Percentiles rank a stretch among this genome's conserved stretches.
Conservation (phyloP, 2,329 filamentous ascomycete species). For the Aspergillus sergii region DNA sequence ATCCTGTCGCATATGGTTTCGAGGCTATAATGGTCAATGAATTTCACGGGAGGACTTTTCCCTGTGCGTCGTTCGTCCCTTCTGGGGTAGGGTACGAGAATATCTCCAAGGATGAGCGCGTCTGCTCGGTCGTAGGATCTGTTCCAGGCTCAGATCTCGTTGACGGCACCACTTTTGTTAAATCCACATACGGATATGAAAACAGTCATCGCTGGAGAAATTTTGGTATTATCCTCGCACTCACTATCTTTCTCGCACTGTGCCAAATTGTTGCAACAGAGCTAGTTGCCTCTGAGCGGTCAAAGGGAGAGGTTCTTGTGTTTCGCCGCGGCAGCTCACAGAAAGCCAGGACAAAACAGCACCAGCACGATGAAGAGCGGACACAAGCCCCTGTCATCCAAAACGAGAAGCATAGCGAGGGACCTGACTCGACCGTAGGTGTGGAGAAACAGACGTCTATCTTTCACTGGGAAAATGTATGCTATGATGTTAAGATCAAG, state of each 20-base stretch:
- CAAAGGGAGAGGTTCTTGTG: slow-evolving; percentile 13
- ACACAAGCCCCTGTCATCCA: background rate
- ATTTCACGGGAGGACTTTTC: slow-evolving; percentile 66
- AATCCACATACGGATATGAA: slow-evolving; percentile 57
- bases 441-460: slow-evolving; percentile 63
- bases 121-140: slow-evolving; percentile 62
- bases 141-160: slow-evolving; percentile 56
- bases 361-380: slow-evolving; percentile 10
- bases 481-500: slow-evolving; percentile 78
- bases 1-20: slow-evolving; percentile 76
- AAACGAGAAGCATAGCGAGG: background rate
- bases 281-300: slow-evolving; percentile 42
- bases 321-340: slow-evolving; percentile 12
- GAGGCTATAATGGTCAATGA: slow-evolving; percentile 81
- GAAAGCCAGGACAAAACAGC: slow-evolving; percentile 3
- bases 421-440: background rate
- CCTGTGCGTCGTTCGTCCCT: slow-evolving; percentile 49
- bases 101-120: slow-evolving; percentile 37
- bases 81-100: slow-evolving; percentile 42
- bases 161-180: slow-evolving; percentile 60
- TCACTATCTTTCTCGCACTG: slow-evolving; percentile 60
- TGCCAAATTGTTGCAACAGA: slow-evolving; percentile 54
- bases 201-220: slow-evolving; percentile 66
- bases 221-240: slow-evolving; percentile 67
- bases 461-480: slow-evolving; percentile 81